Conservation (phyloP, 805 yeast genomes). For the Zygosaccharomyces kombuchaensis region DNA sequence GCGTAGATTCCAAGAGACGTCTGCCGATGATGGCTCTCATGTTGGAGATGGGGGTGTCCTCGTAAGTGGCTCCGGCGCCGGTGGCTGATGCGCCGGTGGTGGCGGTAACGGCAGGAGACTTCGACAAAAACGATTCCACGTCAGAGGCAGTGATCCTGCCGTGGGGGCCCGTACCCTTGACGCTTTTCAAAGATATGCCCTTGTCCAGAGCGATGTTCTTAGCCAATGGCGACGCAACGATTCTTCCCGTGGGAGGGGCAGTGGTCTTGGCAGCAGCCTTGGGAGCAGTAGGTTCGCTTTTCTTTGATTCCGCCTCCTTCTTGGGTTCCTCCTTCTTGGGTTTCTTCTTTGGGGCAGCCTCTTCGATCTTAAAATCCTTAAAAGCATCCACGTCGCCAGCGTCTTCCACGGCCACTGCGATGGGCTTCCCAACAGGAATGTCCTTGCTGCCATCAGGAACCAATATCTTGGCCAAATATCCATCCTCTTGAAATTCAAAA, state of each 20-base stretch:
- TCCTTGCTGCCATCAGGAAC: slow-evolving; percentile 84
- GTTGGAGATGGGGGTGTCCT: slow-evolving; percentile 78
- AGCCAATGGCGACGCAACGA: slow-evolving; percentile 93
- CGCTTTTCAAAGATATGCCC: slow-evolving; percentile 79
- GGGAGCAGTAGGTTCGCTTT: too few species aligned
- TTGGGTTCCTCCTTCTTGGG: slow-evolving; percentile 19
- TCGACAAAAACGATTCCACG: slow-evolving; percentile 62
- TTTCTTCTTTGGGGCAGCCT: slow-evolving; percentile 42
- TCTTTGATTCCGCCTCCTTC: slow-evolving; percentile 23
- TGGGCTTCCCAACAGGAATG: slow-evolving; percentile 89
- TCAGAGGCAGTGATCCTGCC: slow-evolving; percentile 93
- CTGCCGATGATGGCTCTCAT: slow-evolving; percentile 94
- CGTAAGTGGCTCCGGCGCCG: slow-evolving; percentile 52
- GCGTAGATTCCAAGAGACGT: slow-evolving; percentile 83
- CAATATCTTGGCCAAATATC: slow-evolving; percentile 81
- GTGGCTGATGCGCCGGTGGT: slow-evolving; percentile 37
- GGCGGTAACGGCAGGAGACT: slow-evolving; percentile 25
- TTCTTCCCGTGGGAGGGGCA: slow-evolving; percentile 55
- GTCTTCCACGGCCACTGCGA: slow-evolving; percentile 94
- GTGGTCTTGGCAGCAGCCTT: slow-evolving; percentile 32
- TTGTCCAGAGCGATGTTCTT: slow-evolving; percentile 88
- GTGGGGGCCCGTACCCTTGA: slow-evolving; percentile 90
- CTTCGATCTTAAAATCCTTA: slow-evolving; percentile 80
- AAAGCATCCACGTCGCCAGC: slow-evolving; percentile 82
- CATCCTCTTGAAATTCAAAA: slow-evolving; percentile 97